Percentiles rank a stretch among this genome's conserved stretches.
Conservation (phyloP, 768 basidiomycete species). For the Sporobolomyces pararoseus region DNA sequence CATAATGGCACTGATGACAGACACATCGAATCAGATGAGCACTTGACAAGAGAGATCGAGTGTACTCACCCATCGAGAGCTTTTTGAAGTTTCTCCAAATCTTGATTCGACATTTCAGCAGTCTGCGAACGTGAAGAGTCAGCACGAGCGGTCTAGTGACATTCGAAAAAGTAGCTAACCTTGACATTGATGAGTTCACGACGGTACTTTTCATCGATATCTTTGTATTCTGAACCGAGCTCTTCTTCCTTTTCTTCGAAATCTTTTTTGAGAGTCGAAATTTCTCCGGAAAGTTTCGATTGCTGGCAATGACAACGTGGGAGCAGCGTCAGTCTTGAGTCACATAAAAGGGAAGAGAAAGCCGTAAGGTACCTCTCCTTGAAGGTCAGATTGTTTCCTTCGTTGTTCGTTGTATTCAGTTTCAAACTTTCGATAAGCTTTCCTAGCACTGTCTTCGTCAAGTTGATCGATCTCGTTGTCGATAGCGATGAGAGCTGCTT, state of each 20-base stretch:
- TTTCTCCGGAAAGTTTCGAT: slow-evolving; percentile 80
- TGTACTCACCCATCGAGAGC: slow-evolving; percentile 94
- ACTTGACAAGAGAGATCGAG: neutral
- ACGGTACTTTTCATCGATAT: slow-evolving; percentile 77
- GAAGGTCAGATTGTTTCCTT: slow-evolving; percentile 66
- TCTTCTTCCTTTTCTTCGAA: slow-evolving; percentile 65
- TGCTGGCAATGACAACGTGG: slow-evolving; percentile 48
- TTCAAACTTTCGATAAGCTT: slow-evolving; percentile 77
- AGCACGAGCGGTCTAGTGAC: neutral
- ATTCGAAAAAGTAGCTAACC: slow-evolving; percentile 53
- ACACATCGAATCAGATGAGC: neutral
- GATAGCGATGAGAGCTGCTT: slow-evolving; percentile 62
- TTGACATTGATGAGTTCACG: slow-evolving; percentile 92
- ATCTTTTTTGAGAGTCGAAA: slow-evolving; percentile 67
- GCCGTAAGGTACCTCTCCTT: slow-evolving; percentile 64
- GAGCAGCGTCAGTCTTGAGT: no score
- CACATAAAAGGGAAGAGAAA: no score
- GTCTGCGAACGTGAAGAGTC: slow-evolving; percentile 57
- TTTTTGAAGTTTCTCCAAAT: slow-evolving; percentile 95
- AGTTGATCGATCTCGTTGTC: slow-evolving; percentile 67
- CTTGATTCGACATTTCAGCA: slow-evolving; percentile 94
- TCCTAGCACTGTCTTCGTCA: slow-evolving; percentile 81
- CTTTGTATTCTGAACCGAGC: slow-evolving; percentile 71
- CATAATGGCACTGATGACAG: slow-evolving; percentile 78
- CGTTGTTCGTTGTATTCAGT: slow-evolving; percentile 70